Conservation (phyloP, 768 basidiomycete genomes). For the Daedalea quercina region DNA sequence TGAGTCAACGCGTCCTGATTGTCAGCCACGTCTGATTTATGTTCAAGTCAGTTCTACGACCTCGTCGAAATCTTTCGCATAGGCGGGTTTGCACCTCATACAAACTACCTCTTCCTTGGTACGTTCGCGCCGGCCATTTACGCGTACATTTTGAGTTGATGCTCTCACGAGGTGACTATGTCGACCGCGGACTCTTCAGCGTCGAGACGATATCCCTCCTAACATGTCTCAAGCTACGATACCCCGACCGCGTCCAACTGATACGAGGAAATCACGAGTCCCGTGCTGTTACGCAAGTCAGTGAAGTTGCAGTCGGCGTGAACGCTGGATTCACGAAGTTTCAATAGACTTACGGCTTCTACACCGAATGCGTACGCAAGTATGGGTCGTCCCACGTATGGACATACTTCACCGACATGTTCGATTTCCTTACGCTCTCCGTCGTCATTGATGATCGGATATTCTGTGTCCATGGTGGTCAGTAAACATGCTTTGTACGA, state of each 20-base stretch:
- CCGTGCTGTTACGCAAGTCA: conserved; percentile 93
- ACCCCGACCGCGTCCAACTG: conserved; percentile 93
- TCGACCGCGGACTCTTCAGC: conserved; percentile 95
- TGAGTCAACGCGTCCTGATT: conserved; percentile 35
- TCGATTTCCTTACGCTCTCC: conserved; percentile 95
- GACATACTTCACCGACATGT: conserved; percentile 99
- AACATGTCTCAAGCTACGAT: conserved; percentile 93
- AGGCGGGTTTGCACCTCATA: conserved; percentile 93
- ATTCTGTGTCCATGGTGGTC: conserved; percentile 98
- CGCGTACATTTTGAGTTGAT: not conserved
- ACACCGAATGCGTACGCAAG: conserved; percentile 96
- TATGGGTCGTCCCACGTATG: conserved; percentile 95
- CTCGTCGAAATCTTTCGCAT: conserved; percentile 98
- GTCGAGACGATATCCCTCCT: conserved; percentile 98
- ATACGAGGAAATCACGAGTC: conserved; percentile 98
- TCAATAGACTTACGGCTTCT: conserved; percentile 93
- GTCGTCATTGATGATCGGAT: conserved; percentile 99
- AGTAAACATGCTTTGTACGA: conserved; percentile 15
- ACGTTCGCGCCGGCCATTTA: conserved; percentile 24
- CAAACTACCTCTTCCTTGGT: conserved; percentile 98
- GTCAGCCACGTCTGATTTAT: conserved; percentile 26
- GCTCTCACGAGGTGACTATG: conserved; percentile 80
- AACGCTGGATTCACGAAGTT: conserved; percentile 22
- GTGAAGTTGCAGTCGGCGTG: conserved; percentile 23
- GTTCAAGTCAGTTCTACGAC: conserved; percentile 95